Evolutionary conservation across 78 protist species (phyloP), one percentile per base, ranked within the genome.

Genomic region (Speleostelium caveatum): DNA sequence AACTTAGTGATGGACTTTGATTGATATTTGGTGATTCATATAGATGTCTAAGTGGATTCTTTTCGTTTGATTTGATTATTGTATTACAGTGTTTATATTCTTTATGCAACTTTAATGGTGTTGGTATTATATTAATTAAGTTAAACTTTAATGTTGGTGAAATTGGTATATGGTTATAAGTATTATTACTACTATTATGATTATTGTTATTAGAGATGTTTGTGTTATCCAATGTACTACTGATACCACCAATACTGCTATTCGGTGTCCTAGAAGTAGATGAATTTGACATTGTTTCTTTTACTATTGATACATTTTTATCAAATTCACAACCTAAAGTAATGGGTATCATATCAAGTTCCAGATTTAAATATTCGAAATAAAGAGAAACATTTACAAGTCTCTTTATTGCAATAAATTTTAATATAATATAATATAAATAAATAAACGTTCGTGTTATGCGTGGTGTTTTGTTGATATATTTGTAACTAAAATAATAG

Each of bases 321-420:
- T 75, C 77, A 35, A 59, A 71, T 21, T 49, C 59, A 49, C 77
- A 49, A 71, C 63, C 12, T 21, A 71, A 19, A 14, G 77, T 28
- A 19, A 39, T 39, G 1, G 86, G 86, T 60, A 75, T 75, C 73
- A 75, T 62, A 45, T 75, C 86, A 42, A 75, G 71, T 51, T 75
- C 86, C 86, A 68, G 75, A 19, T 68, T 68, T 68, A 4, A 42
- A 19, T 42, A 42, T 68, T 38, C n/a, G 2, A 14, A 39, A 10
- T 66, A 19, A 16, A 19, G 16, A 58, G 16, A 58, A 19, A 16
- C 33, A 58, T 58, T n/a, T 58, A 58, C 33, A 58, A 22, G n/a
- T n/a, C n/a, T n/a, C n/a, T n/a, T n/a, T n/a, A n/a, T n/a, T n/a
- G n/a, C n/a, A n/a, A n/a, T n/a, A n/a, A n/a, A n/a, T n/a, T n/a